Percentiles rank a stretch among this genome's conserved stretches.
phyloP scores from a whole-genome alignment of 2,329 filamentous ascomycete species.

The Monosporascus sp. region DNA sequence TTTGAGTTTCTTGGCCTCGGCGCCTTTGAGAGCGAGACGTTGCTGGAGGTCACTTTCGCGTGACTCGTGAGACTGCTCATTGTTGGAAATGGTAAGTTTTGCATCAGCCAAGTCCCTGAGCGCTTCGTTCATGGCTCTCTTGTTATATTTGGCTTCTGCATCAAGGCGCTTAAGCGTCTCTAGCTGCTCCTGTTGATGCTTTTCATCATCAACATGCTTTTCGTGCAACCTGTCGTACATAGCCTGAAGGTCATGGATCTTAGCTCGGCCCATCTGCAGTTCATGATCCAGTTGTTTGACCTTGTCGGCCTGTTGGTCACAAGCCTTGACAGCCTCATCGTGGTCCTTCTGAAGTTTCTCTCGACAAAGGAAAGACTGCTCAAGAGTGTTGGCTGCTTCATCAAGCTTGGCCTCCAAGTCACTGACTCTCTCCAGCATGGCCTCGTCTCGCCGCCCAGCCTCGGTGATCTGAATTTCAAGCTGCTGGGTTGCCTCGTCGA shows the following conservation, averaged over 20 bases:
- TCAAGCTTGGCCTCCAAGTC: slow-evolving; percentile 4
- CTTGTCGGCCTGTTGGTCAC: background rate
- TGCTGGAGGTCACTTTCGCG: slow-evolving; percentile 3
- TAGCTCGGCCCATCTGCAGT: background rate
- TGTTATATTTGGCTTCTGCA: background rate
- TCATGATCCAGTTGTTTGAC: background rate
- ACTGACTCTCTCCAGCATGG: background rate
- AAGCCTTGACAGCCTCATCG: background rate
- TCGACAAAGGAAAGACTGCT: background rate
- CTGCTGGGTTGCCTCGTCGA: background rate
- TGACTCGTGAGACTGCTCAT: background rate
- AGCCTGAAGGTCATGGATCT: background rate
- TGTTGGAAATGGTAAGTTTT: background rate
- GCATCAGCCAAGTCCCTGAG: background rate
- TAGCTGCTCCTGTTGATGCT: too few relatives aligned
- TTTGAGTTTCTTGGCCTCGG: slow-evolving; percentile 2
- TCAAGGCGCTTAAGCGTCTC: background rate
- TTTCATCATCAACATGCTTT: too few relatives aligned
- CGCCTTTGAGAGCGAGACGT: background rate
- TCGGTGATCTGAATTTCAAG: slow-evolving; percentile 1
- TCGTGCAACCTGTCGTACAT: too few relatives aligned
- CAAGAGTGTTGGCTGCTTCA: background rate
- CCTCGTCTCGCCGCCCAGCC: background rate
- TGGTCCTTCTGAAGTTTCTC: slow-evolving; percentile 1
- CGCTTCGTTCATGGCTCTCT: background rate